Evolutionary conservation across 371 early-diverging fungal species (phyloP).

Genomic region (Mucor irregularis): DNA sequence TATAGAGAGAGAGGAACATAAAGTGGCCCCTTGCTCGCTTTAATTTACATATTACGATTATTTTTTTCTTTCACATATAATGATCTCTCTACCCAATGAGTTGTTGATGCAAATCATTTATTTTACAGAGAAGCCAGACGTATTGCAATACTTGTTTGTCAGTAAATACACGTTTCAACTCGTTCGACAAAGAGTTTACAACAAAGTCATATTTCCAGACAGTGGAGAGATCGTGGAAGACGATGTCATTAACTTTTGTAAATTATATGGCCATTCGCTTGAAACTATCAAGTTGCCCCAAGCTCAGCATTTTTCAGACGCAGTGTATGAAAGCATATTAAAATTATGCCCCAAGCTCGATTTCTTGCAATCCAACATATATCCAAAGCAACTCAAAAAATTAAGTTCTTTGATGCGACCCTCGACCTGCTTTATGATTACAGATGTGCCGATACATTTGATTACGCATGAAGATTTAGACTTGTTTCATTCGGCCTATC

Average conservation of each 20-base stretch:
- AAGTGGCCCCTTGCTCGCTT: not conserved
- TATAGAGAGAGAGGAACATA: not conserved
- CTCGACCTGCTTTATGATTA: slow-evolving; percentile 36
- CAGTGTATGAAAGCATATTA: slow-evolving; percentile 22
- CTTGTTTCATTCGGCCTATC: slow-evolving; percentile 1
- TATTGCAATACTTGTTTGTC: not conserved
- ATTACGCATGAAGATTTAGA: not conserved
- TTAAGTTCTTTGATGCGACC: slow-evolving; percentile 8
- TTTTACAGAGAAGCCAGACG: not conserved
- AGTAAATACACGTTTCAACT: slow-evolving; percentile 29
- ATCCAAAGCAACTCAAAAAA: slow-evolving; percentile 17
- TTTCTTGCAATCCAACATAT: slow-evolving; percentile 35
- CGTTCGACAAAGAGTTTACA: slow-evolving; percentile 34
- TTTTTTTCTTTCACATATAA: not conserved
- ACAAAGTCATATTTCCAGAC: slow-evolving; percentile 45
- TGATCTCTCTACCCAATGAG: slow-evolving; percentile 14
- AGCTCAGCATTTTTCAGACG: slow-evolving; percentile 25
- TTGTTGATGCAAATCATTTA: slow-evolving; percentile 9
- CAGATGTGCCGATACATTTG: slow-evolving; percentile 25
- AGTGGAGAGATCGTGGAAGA: slow-evolving; percentile 3
- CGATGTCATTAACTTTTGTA: slow-evolving; percentile 35
- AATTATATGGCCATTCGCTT: slow-evolving; percentile 34
- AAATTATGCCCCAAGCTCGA: slow-evolving; percentile 31
- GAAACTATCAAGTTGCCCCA: slow-evolving; percentile 43
- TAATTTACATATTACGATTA: not conserved